phyloP scores from a whole-genome alignment of 2,329 filamentous ascomycete species.

The Paraconiothyrium sp. region DNA sequence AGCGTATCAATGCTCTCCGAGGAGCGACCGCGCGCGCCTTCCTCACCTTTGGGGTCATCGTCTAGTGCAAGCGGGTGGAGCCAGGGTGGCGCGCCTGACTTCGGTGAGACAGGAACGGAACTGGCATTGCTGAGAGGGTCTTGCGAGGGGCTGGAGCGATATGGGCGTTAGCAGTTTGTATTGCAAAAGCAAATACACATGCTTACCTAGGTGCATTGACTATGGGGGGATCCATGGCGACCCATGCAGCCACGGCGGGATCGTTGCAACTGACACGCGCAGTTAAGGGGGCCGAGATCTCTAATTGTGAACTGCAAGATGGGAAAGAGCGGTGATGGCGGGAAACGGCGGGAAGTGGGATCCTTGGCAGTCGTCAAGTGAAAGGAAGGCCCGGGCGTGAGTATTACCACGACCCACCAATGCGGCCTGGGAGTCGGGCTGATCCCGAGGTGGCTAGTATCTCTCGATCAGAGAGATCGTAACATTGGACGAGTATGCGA shows the following conservation, averaged over 20 bases:
- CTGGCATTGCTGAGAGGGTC: neutral
- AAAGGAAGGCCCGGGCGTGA: constrained; percentile 10
- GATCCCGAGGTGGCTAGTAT: neutral
- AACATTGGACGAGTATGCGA: constrained; percentile 13
- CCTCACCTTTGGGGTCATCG: constrained; percentile 9
- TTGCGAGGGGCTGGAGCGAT: constrained; percentile 1
- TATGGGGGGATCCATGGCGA: constrained; percentile 9
- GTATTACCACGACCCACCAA: neutral
- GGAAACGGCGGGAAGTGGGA: neutral
- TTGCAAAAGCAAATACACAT: neutral
- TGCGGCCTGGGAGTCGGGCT: neutral
- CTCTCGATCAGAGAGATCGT: neutral
- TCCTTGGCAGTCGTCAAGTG: constrained; percentile 11
- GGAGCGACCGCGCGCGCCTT: constrained; percentile 12
- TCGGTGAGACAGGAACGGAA: constrained; percentile 6
- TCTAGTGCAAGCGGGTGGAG: neutral
- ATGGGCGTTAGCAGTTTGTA: neutral
- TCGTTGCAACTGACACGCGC: neutral
- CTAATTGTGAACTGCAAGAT: neutral
- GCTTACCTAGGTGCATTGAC: constrained; percentile 10
- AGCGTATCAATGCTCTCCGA: constrained; percentile 15
- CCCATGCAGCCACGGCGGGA: neutral
- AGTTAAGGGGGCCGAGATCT: neutral
- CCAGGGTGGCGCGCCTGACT: constrained; percentile 5
- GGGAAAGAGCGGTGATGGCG: neutral